Base-by-base conservation (phyloP, 1,284 basidiomycete species). In the Ceratobasidium sp. region DNA sequence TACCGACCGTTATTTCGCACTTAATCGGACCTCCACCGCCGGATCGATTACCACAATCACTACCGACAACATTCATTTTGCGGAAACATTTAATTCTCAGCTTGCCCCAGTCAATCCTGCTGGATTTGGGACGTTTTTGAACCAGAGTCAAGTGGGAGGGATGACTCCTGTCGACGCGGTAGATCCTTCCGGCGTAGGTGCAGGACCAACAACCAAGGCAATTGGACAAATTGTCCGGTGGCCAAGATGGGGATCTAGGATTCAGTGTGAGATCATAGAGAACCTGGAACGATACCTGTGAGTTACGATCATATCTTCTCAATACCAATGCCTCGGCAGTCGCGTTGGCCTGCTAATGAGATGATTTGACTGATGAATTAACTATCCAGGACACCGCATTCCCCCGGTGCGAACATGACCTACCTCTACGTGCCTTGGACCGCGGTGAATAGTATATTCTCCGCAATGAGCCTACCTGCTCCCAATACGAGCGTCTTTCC, bases 171-270 rank as follows among this genome's bases (percentile, higher is more conserved):
- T 47, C 2, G 60, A 48, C 15, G 44, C 33, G 9, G 27, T 15
- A 1, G 11, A 27, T 14, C 44, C 31, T 5, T 11, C 41, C 22
- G 54, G 45, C 14, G 7, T 45, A 5, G 67, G 53, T 8, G 33
- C 53, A 48, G 67, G 67, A 27, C 67, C 67, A 7, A 24, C 54
- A 24, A 69, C 66, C 4, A 47, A 22, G 24, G 41, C 67, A 50
- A 41, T 71, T 33, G 67, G 67, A 1, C 67, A 71, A 29, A 71
- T 71, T 48, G 67, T 60, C 4, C 41, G 67, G 48, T 71, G 67
- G 67, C 67, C 67, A 1, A 71, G 67, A 33, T 71, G 67, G 67
- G 67, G 67, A 1, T 71, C 67, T 27, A 47, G 67, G 31, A 71
- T 60, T n/a, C 45, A 45, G 24, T 71, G 67, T 24, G 41, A 71